Percentiles rank a stretch among this genome's conserved stretches.
phyloP scores from a whole-genome alignment of 2,329 filamentous ascomycete genomes.

The Pestalotiopsis fici region DNA sequence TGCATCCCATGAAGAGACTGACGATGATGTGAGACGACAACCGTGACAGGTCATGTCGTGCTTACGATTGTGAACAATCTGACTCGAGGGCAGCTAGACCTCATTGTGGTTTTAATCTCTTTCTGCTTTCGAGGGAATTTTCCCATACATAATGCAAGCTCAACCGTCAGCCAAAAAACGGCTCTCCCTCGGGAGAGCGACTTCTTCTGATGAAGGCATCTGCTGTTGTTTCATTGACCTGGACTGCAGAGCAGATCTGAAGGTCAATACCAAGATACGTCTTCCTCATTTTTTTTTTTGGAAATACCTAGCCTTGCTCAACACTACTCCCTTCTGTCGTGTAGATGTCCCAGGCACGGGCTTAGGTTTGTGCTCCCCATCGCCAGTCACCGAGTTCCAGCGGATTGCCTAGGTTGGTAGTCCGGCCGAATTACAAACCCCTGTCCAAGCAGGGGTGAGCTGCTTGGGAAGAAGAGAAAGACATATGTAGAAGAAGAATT shows the following conservation, averaged over 20 bases:
- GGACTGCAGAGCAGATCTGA: too few species aligned
- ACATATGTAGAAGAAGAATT: neutral
- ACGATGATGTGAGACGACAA: neutral
- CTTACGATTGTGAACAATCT: neutral
- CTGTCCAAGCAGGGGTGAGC: neutral
- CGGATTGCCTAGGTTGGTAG: conserved; percentile 2
- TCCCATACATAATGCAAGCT: too few species aligned
- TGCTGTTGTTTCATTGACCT: too few species aligned
- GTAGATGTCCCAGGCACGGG: neutral
- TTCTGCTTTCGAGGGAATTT: too few species aligned
- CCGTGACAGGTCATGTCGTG: neutral
- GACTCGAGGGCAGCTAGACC: neutral
- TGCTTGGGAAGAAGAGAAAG: neutral
- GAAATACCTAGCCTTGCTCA: neutral
- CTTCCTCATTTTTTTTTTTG: neutral
- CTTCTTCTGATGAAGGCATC: too few species aligned
- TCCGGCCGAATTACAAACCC: neutral
- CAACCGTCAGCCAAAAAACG: too few species aligned
- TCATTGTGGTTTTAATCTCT: neutral
- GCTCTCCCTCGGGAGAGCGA: too few species aligned
- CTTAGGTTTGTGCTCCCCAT: neutral
- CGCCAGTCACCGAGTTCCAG: conserved; percentile 1
- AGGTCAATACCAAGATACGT: too few species aligned
- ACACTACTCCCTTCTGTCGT: neutral
- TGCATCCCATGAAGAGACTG: neutral